Conservation (phyloP, 2,329 filamentous ascomycete species). For the Cytospora chrysosperma region DNA sequence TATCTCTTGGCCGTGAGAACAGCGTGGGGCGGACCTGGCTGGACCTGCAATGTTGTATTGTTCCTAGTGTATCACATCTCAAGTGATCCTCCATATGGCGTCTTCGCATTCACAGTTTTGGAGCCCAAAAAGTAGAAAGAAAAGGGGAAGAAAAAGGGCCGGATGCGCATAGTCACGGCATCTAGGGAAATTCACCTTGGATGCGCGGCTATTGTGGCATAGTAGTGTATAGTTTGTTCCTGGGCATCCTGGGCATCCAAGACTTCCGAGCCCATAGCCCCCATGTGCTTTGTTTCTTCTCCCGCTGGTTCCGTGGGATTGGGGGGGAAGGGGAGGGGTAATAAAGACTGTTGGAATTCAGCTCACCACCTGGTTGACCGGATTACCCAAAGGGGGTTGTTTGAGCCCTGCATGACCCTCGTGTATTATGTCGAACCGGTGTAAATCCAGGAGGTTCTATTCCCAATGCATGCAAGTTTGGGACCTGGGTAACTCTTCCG, state of each 20-base stretch:
- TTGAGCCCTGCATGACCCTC: not conserved
- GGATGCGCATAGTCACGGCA: not conserved
- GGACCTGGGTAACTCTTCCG: conserved; percentile 4
- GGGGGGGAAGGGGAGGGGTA: not conserved
- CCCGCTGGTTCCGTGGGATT: not conserved
- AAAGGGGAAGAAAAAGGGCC: too few species aligned
- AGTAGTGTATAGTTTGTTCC: not conserved
- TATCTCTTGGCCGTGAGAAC: not conserved
- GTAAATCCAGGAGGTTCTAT: not conserved
- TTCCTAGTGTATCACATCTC: not conserved
- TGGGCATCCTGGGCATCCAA: not conserved
- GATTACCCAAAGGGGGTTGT: not conserved
- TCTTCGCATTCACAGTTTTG: not conserved
- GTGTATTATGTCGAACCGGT: not conserved
- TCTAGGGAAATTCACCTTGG: not conserved
- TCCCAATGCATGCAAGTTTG: not conserved
- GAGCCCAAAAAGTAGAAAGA: too few species aligned
- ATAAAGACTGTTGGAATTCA: not conserved
- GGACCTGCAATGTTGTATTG: not conserved
- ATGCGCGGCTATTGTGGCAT: not conserved
- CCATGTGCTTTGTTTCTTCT: not conserved
- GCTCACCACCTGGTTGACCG: not conserved
- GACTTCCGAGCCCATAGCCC: not conserved
- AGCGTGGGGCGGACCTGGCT: not conserved
- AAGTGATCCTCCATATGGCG: not conserved